Percentiles rank a stretch among this genome's conserved stretches.
Evolutionary conservation across 805 yeast genomes (phyloP).

Genomic region (Schizosaccharomyces osmophilus): DNA sequence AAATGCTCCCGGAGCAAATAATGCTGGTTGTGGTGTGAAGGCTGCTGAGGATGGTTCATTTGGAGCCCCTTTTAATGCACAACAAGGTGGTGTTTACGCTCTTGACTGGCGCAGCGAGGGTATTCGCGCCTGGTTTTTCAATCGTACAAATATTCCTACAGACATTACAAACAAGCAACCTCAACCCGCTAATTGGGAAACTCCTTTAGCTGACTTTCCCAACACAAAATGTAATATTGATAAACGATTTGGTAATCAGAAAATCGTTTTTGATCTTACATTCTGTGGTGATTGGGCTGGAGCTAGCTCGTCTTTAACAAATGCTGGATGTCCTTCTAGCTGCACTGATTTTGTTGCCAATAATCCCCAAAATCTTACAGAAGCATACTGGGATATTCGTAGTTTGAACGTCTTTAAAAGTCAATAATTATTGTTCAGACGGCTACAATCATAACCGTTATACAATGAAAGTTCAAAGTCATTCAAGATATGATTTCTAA

Average conservation of each 20-base stretch:
- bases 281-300: constrained; percentile 3
- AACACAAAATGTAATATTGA: not conserved
- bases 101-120: constrained; percentile 1
- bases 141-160: not conserved
- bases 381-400: not conserved
- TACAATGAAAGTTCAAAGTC: too few species aligned
- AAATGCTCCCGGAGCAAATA: not conserved
- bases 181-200: not conserved
- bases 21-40: constrained; percentile 1
- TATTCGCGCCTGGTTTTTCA: constrained; percentile 1
- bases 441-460: too few species aligned
- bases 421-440: not conserved
- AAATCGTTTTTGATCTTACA: not conserved
- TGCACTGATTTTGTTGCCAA: not conserved
- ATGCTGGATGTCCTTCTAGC: not conserved
- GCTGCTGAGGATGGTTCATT: not conserved
- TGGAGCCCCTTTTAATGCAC: not conserved
- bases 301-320: not conserved
- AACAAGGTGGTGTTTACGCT: not conserved
- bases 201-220: constrained; percentile 1
- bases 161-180: not conserved
- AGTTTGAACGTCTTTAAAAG: not conserved
- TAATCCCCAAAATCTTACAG: not conserved
- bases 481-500: too few species aligned
- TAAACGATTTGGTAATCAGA: not conserved